Evolutionary conservation across 2,329 filamentous ascomycete genomes (phyloP).

Genomic region (Colletotrichum phormii): DNA sequence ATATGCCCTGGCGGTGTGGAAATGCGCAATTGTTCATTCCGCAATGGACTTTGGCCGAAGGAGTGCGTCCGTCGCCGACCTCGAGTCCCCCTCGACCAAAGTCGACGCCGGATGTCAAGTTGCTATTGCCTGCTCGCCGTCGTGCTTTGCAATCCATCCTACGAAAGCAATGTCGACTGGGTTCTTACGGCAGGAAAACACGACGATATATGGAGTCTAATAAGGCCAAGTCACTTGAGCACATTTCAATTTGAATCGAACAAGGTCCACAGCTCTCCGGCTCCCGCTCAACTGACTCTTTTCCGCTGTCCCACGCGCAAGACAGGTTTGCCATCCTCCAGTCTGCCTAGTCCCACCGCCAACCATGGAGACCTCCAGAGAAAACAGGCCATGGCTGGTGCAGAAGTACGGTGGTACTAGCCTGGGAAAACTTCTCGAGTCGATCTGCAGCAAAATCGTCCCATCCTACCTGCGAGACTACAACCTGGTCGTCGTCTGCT

Average conservation of each 20-base stretch:
- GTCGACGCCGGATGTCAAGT: not conserved
- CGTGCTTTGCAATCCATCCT: not conserved
- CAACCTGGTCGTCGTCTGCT: constrained; percentile 92
- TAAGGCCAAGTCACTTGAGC: not conserved
- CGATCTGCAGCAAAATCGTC: constrained; percentile 54
- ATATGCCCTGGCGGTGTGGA: not conserved
- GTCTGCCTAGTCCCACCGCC: not conserved
- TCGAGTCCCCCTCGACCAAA: not conserved
- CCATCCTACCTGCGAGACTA: constrained; percentile 56
- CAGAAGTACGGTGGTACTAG: constrained; percentile 97
- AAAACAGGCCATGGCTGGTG: constrained; percentile 77
- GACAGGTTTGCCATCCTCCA: not conserved
- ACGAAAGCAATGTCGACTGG: not conserved
- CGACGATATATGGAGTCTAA: constrained; percentile 16
- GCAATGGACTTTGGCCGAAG: constrained; percentile 9
- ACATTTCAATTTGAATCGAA: not conserved
- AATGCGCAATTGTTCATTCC: not conserved
- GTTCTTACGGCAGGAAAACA: not conserved
- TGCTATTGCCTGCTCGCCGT: not conserved
- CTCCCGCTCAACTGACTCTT: not conserved
- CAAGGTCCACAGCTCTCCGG: not conserved
- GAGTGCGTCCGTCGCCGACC: not conserved
- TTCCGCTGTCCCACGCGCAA: not conserved
- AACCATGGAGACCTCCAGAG: constrained; percentile 43
- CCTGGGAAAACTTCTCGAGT: constrained; percentile 89